Base-by-base conservation (phyloP, 768 basidiomycete species). In the Lactifluus hygrophoroides region DNA sequence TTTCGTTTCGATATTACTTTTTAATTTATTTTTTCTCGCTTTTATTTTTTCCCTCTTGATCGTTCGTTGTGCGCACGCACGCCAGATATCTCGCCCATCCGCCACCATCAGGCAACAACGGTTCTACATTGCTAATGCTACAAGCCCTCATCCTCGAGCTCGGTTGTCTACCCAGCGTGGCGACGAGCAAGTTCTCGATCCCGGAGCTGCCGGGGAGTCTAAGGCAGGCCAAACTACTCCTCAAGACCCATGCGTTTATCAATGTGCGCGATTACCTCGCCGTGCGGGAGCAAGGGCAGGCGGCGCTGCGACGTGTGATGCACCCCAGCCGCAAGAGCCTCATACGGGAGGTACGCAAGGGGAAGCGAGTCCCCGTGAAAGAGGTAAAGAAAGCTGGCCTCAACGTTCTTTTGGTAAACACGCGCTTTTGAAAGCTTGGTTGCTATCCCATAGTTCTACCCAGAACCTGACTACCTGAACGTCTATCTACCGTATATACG, bases 121-220 rank as follows among this genome's bases (percentile, higher is more conserved):
- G 74, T 9, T 77, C 76, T 52, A 75, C 80, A 38, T 78, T 90
- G 35, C 75, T 78, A 6, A 73, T 90, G 38, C 74, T 90, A 6
- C 88, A 89, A 57, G 82, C 86, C 0, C 78, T 90, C 58, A 82
- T 88, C 63, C 75, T 90, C 60, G 89, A 90, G 71, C 76, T 90
- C n/a, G 88, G 88, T 7, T 61, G 37, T 37, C 47, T 44, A 9
- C 62, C 43, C 42, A 38, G 16, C 45, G 50, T 48, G 25, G 54
- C 65, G 79, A 52, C 69, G 61, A 65, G 73, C 74, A 16, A 75
- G 38, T 62, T 62, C 75, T 0, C 73, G 72, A 30, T 71, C 75
- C 61, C 66, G 21, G 69, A 74, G 25, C 73, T 88, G 3, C 88
- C 88, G 2, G 68, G 69, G 30, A 79, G 85, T 0, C 70, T 90